Evolutionary conservation across 768 basidiomycete species (phyloP).

Genomic region (Leccinum fibrillosum): DNA sequence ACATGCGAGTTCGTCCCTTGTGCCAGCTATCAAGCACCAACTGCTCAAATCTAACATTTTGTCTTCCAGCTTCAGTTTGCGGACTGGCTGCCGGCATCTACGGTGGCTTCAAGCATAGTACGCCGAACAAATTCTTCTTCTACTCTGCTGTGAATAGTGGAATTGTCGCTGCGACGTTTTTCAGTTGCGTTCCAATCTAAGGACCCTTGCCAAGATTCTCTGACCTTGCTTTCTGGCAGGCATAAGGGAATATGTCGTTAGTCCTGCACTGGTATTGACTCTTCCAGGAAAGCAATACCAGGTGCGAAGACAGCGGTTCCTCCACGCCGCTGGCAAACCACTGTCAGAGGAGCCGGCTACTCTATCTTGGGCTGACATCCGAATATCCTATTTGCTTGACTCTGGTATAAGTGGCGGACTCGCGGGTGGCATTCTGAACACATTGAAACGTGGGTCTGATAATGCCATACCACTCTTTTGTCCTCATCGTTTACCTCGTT

Average conservation of each 20-base stretch:
- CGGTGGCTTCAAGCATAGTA: conserved; percentile 46
- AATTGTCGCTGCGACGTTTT: conserved; percentile 71
- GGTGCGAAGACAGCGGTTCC: conserved; percentile 33
- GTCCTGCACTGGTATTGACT: conserved; percentile 52
- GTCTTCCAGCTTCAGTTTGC: conserved; percentile 51
- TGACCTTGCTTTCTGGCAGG: conserved; percentile 38
- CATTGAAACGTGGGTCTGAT: conserved; percentile 50
- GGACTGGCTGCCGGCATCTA: conserved; percentile 44
- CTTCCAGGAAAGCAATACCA: conserved; percentile 48
- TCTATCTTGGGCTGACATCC: conserved; percentile 50
- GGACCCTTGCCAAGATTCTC: neutral
- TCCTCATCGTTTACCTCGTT: conserved; percentile 6
- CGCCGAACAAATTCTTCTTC: conserved; percentile 46
- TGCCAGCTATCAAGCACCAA: conserved; percentile 4
- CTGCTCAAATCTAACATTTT: conserved; percentile 25
- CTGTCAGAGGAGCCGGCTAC: conserved; percentile 1
- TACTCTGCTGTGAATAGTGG: conserved; percentile 71
- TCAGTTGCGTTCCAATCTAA: conserved; percentile 49
- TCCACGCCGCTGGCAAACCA: conserved; percentile 24
- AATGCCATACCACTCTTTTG: neutral
- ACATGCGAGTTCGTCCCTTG: conserved; percentile 76
- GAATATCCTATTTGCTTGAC: conserved; percentile 62
- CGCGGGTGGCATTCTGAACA: conserved; percentile 57
- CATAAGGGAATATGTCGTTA: conserved; percentile 71
- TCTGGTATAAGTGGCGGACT: conserved; percentile 69